phyloP scores from a whole-genome alignment of 2,329 filamentous ascomycete species.

The Exophiala phaeomuriformis region DNA sequence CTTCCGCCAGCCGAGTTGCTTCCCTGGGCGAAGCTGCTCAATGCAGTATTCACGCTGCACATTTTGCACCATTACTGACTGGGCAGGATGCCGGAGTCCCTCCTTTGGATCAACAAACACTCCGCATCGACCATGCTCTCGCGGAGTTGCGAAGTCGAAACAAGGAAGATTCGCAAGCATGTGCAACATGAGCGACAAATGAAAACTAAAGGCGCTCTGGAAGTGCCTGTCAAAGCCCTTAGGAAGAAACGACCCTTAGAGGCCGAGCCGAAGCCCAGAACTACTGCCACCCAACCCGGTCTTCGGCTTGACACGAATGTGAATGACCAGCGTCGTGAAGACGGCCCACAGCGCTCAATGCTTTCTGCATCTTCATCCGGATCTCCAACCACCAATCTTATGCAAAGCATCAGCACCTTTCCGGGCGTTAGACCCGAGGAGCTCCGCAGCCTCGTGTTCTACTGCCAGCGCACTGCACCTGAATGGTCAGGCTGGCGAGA shows the following conservation, averaged over 20 bases:
- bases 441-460: slow-evolving; percentile 22
- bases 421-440: slow-evolving; percentile 19
- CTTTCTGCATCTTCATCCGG: slow-evolving; percentile 8
- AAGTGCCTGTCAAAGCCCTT: slow-evolving; percentile 4
- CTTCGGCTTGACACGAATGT: slow-evolving; percentile 19
- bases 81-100: slow-evolving; percentile 15
- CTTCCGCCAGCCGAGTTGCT: too few relatives aligned
- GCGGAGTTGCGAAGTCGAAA: slow-evolving; percentile 23
- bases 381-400: slow-evolving; percentile 14
- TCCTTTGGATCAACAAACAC: slow-evolving; percentile 26
- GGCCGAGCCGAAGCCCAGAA: background rate
- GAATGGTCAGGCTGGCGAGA: slow-evolving; percentile 26
- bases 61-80: background rate
- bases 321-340: background rate
- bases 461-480: slow-evolving; percentile 22
- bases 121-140: slow-evolving; percentile 18
- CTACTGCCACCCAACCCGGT: slow-evolving; percentile 3
- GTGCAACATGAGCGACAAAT: slow-evolving; percentile 23
- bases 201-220: slow-evolving; percentile 15
- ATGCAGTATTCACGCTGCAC: too few relatives aligned
- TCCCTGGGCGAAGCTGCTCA: too few relatives aligned
- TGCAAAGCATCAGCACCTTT: slow-evolving; percentile 16
- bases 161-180: slow-evolving; percentile 23
- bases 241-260: slow-evolving; percentile 2
- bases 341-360: slow-evolving; percentile 1